Conservation (phyloP, 306 rosid genomes). For the Trifolium subterraneum region DNA sequence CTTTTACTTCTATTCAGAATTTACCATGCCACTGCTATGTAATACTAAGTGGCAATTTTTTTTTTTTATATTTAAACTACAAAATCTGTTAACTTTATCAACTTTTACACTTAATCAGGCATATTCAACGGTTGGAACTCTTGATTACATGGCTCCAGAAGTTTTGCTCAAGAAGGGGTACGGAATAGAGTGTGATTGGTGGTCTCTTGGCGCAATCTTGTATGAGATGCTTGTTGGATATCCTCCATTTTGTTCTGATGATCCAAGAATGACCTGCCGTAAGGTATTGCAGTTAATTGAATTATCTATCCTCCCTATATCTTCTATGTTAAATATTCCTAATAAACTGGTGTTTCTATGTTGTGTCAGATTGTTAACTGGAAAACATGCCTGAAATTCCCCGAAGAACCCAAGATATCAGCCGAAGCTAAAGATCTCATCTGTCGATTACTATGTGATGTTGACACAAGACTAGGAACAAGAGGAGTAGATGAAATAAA, state of each 20-base stretch:
- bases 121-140: conserved; percentile 98
- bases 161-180: conserved; percentile 96
- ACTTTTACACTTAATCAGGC: conserved; percentile 61
- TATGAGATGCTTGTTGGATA: conserved; percentile 98
- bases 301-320: conserved; percentile 37
- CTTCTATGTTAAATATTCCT: conserved; percentile 24
- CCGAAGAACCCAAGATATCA: conserved; percentile 90
- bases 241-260: conserved; percentile 99
- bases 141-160: conserved; percentile 99
- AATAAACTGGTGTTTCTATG: conserved; percentile 31
- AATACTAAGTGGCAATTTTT: conserved; percentile 1
- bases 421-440: conserved; percentile 85
- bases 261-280: conserved; percentile 98
- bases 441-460: conserved; percentile 85
- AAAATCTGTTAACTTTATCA: conserved; percentile 20
- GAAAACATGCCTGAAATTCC: conserved; percentile 94
- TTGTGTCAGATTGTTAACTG: conserved; percentile 88
- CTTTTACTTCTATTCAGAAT: conserved; percentile 18
- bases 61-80: conserved; percentile 11
- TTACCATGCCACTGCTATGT: conserved; percentile 27
- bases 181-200: conserved; percentile 99
- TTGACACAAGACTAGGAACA: conserved; percentile 90
- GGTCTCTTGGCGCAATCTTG: conserved; percentile 99
- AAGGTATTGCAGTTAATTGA: conserved; percentile 63
- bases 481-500: conserved; percentile 91